Evolutionary conservation across 2,329 filamentous ascomycete genomes (phyloP), one percentile per base, ranked within the genome.

Genomic region (Stagonosporopsis rhizophila): DNA sequence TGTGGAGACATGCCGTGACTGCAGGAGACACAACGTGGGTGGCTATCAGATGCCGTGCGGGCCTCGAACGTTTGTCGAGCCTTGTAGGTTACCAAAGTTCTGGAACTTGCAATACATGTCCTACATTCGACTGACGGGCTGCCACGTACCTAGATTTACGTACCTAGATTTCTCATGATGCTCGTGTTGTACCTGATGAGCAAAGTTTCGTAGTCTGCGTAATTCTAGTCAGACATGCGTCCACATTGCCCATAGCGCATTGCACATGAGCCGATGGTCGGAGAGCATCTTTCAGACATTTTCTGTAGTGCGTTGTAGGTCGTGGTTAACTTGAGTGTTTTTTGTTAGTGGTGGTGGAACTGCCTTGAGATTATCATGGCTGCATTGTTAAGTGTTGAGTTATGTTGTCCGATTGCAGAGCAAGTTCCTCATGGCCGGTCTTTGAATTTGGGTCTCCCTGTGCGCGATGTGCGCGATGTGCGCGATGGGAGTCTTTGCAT

Each of bases 1-100:
- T 51, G 45, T 56, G 46, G 46, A 53, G 30, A 32, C n/a, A n/a
- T 23, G 50, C 34, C 20, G 44, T 48, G 44, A 17, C 34, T 39
- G 41, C 42, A 40, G 49, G 14, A 30, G 32, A 20, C 17, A 41
- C 19, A 19, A 32, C 15, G 40, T 27, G 32, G 23, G 19, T 9
- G 48, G 34, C 40, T 40, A 14, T 14, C 40, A 22, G 17, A 12
- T 28, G 52, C 27, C 40, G 52, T 50, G 44, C 17, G 17, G 48
- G 35, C 19, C 27, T 39, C 22, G 38, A 39, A 19, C 27, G 20
- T 20, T 22, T 32, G 27, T 45, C 38, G 25, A 27, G 49, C 17
- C 34, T 39, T n/a, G 34, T n/a, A 39, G 25, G 27, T 20, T 15
- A 15, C n/a, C 37, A 8, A 25, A 28, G n/a, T 20, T 28, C 25